Base-by-base conservation (phyloP, 495 filamentous ascomycete genomes). In the Lophium mytilinum region DNA sequence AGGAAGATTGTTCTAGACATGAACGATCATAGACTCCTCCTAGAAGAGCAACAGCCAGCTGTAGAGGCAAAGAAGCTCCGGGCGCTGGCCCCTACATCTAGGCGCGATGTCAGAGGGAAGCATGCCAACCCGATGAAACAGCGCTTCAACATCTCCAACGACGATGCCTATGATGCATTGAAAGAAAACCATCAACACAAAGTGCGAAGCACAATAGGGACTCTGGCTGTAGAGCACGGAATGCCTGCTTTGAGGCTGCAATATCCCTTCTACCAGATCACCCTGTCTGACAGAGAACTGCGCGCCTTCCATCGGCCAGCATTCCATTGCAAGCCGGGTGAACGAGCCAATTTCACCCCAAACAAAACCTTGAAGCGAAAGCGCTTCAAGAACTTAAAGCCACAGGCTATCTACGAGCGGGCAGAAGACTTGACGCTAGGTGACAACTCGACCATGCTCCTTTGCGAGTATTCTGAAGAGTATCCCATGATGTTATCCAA, bases 181-280 rank as follows among this genome's bases (percentile, higher is more conserved):
- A 97, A 99, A 71, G 89, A 94, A 68, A 99, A 96, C 68, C 88
- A 90, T 61, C 89, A 94, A 72, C 92, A 86, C 76, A 96, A 94
- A 72, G 85, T 99, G 60, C 84, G 93, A 40, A 92, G 89, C 46
- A 94, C 87, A 0, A 77, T 99, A 51, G 89, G 89, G 7, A 88
- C 87, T 61, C 75, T 94, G 35, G 79, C 83, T 17, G 81, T 99
- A 30, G 93, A 97, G 71, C 93, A 99, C 71, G 86, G 84, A 69
- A 76, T 96, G 76, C 89, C 93, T 14, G 93, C 93, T 15, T 75
- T 92, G 57, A 87, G 90, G 60, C 73, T 99, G 33, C 86, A 93
- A 59, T 96, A 89, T 80, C 93, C 93, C 48, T 96, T 86, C 72
- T 99, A 97, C 74, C 86, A 85, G 66, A 86, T 89, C 10, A 89